Evolutionary conservation across 2,329 filamentous ascomycete species (phyloP), one percentile per base, ranked within the genome.

Genomic region (Fusarium longipes): DNA sequence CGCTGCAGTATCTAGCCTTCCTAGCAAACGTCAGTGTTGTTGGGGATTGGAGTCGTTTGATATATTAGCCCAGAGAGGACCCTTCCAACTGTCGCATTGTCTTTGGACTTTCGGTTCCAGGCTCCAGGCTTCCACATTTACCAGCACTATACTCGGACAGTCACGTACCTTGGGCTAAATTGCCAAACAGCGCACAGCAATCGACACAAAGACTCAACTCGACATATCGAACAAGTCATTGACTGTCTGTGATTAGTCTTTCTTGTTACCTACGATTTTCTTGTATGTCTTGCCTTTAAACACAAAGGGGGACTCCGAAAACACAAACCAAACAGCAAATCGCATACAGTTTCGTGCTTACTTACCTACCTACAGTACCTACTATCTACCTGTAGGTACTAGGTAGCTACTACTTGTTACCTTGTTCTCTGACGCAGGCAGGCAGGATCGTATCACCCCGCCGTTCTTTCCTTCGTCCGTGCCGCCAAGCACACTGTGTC

Each of bases 401-500:
- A n/a, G n/a, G n/a, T n/a, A n/a, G n/a, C n/a, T n/a, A n/a, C n/a
- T n/a, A n/a, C n/a, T n/a, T n/a, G 27, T 24, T 42, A 30, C 36
- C 30, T 38, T 54, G 29, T 48, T 29, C 42, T 32, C 29, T 57
- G 44, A 47, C 52, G 33, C 30, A 47, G 38, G 40, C 45, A 47
- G 44, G 33, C 30, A 47, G 38, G 40, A 39, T 43, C 27, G 20
- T 48, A 44, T 47, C 50, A 49, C 59, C 60, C 65, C 39, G 45
- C 32, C 50, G 32, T 56, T 54, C 36, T 53, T 63, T 54, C 36
- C 50, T 63, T 61, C 38, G 18, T 62, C 47, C n/a, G 47, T 51
- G 33, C 43, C 44, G 57, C 62, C 61, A 67, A 63, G 61, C 61
- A 43, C 57, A 33, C 36, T 58, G n/a, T 42, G 32, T 33, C 60